phyloP scores from a whole-genome alignment of 495 filamentous ascomycete genomes.

The Amphirosellinia nigrospora region DNA sequence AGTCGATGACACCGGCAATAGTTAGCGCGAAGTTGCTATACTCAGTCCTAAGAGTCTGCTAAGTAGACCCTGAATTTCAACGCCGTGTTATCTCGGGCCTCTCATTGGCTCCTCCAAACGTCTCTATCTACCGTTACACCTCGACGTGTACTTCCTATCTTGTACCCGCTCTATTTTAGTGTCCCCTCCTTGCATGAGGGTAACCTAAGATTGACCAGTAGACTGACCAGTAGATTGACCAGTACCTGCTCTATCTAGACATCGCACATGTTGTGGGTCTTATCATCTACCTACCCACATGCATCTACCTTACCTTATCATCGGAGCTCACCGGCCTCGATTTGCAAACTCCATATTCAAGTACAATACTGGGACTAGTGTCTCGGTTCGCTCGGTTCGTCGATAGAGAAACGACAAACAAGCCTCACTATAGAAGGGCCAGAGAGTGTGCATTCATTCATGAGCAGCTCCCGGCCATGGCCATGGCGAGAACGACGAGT shows the following conservation, averaged over 20 bases:
- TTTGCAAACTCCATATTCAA: neutral
- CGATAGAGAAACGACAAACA: neutral
- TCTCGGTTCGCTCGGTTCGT: no score
- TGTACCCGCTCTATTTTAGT: neutral
- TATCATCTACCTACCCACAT: no score
- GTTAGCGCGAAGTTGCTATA: conserved; percentile 18
- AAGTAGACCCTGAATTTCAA: conserved; percentile 5
- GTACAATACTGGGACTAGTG: neutral
- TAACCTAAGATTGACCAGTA: neutral
- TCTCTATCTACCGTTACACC: conserved; percentile 15
- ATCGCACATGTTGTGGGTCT: neutral
- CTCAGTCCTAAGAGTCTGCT: neutral
- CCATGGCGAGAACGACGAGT: neutral
- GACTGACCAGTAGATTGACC: neutral
- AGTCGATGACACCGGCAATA: conserved; percentile 16
- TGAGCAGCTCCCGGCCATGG: neutral
- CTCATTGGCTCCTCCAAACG: neutral
- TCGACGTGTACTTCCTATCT: conserved; percentile 5
- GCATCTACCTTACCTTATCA: no score
- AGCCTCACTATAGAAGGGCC: neutral
- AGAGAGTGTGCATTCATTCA: neutral
- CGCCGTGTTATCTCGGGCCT: conserved; percentile 9
- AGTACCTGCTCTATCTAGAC: neutral
- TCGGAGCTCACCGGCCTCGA: conserved; percentile 19
- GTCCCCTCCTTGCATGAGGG: neutral